Conservation (phyloP, 257 asterid genomes). For the Orobanche coerulescens region DNA sequence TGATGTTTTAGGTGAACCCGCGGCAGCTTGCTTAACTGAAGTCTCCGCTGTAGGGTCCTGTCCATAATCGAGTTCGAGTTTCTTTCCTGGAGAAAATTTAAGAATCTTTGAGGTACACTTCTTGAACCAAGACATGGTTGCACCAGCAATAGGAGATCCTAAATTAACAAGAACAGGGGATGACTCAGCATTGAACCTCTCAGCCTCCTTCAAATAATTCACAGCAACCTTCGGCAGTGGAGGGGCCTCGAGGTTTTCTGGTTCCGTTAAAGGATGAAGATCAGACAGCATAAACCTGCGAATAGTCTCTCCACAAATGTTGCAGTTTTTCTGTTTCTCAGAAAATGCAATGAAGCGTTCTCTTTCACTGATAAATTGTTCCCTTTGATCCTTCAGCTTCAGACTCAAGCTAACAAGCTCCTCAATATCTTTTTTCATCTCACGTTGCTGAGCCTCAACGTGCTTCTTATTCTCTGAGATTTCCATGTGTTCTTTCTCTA, state of each 20-base stretch:
- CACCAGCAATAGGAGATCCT: conserved; percentile 64
- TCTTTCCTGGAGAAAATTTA: conserved; percentile 72
- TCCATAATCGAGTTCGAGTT: conserved; percentile 39
- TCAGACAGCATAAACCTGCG: conserved; percentile 65
- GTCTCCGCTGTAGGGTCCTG: conserved; percentile 29
- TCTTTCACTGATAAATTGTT: conserved; percentile 68
- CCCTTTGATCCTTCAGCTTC: conserved; percentile 90
- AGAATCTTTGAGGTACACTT: conserved; percentile 81
- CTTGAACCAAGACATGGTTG: conserved; percentile 79
- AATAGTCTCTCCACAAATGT: conserved; percentile 57
- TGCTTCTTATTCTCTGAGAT: conserved; percentile 58
- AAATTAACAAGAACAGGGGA: conserved; percentile 38
- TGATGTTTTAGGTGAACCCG: conserved; percentile 28
- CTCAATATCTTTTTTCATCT: conserved; percentile 78
- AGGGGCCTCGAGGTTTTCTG: conserved; percentile 45
- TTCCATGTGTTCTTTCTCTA: conserved; percentile 69
- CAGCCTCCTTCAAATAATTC: conserved; percentile 52
- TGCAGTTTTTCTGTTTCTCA: conserved; percentile 69
- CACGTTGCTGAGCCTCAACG: conserved; percentile 68
- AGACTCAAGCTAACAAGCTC: conserved; percentile 71
- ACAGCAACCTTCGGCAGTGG: conserved; percentile 56
- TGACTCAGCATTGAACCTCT: conserved; percentile 29
- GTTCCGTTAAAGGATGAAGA: conserved; percentile 53
- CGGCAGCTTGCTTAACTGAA: conserved; percentile 22
- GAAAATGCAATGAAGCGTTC: conserved; percentile 63